These are phyloP conservation scores for Apiotrichum brassicae DNA, from an alignment of 1,284 basidiomycete genomes.

Conservation along the genomic window DNA sequence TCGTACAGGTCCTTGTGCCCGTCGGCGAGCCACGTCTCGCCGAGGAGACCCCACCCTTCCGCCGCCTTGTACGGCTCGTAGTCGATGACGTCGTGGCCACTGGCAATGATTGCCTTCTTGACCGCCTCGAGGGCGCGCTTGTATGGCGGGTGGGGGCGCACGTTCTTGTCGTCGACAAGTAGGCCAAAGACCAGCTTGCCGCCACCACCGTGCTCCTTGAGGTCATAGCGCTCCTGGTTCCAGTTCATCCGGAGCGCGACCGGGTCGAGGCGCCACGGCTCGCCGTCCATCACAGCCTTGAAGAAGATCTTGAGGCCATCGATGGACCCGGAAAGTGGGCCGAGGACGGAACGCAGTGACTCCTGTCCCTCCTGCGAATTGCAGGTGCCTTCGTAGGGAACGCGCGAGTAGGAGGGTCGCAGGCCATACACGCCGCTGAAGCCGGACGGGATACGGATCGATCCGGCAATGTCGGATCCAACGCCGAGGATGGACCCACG, in stretches of 20 bases:
- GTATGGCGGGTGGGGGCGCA: conserved; percentile 65
- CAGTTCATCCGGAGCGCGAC: conserved; percentile 56
- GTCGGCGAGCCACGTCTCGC: neutral
- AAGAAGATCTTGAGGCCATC: conserved; percentile 56
- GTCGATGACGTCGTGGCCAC: conserved; percentile 57
- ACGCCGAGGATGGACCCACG: conserved; percentile 40
- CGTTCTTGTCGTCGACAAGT: conserved; percentile 54
- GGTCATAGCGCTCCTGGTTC: conserved; percentile 48
- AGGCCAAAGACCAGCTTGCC: conserved; percentile 52
- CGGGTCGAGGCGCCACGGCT: conserved; percentile 60
- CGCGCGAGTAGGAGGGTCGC: conserved; percentile 12
- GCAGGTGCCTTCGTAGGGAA: conserved; percentile 18
- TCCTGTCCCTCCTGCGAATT: conserved; percentile 57
- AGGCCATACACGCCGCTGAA: conserved; percentile 14
- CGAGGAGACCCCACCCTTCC: conserved; percentile 1
- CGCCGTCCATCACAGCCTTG: conserved; percentile 29
- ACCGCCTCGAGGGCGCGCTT: conserved; percentile 56
- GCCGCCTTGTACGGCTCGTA: conserved; percentile 26
- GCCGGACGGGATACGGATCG: conserved; percentile 46
- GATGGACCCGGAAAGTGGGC: conserved; percentile 59
- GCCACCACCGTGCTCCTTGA: conserved; percentile 47
- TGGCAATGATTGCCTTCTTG: conserved; percentile 55
- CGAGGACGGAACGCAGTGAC: conserved; percentile 60
- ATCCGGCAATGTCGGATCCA: conserved; percentile 53
- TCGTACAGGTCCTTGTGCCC: conserved; percentile 8